Percentiles rank a stretch among this genome's conserved stretches.
These are phyloP conservation scores for Rhizopus sp. DNA, from an alignment of 371 early-diverging fungal genomes.

Conservation along the genomic window DNA sequence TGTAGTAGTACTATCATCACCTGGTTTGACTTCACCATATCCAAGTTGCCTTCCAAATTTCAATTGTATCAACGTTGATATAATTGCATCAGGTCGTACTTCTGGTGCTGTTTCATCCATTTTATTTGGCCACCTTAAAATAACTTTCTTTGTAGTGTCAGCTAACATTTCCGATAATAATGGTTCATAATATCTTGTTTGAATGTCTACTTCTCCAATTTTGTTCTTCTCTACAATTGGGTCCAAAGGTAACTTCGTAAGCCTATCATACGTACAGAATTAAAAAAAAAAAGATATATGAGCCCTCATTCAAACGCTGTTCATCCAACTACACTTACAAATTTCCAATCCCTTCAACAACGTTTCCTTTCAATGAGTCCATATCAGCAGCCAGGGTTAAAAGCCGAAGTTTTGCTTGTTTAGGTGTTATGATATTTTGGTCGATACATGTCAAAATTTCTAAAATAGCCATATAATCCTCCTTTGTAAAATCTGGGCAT, in stretches of 20 bases:
- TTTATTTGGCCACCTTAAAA: conserved; percentile 22
- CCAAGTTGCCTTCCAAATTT: conserved; percentile 16
- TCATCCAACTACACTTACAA: conserved; percentile 22
- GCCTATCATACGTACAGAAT: conserved; percentile 18
- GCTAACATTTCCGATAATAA: conserved; percentile 22
- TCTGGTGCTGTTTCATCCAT: conserved; percentile 15
- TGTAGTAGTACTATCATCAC: conserved; percentile 14
- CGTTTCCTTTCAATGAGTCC: conserved; percentile 12
- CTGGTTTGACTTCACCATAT: conserved; percentile 22
- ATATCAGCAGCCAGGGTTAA: conserved; percentile 18
- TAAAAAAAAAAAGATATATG: conserved; percentile 10
- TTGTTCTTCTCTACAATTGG: conserved; percentile 18
- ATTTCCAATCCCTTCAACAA: conserved; percentile 21
- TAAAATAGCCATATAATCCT: conserved; percentile 12
- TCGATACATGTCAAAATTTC: conserved; percentile 9
- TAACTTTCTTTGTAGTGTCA: conserved; percentile 18
- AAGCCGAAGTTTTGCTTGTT: conserved; percentile 12
- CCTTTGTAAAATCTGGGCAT: conserved; percentile 14
- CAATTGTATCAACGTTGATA: conserved; percentile 17
- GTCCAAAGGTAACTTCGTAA: conserved; percentile 20
- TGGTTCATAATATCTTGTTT: conserved; percentile 27
- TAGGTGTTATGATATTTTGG: conserved; percentile 8
- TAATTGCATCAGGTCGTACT: conserved; percentile 19
- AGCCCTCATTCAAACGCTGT: conserved; percentile 15
- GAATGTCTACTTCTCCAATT: conserved; percentile 28